A percentile compares a stretch with the other conserved stretches of the same genome.
These are phyloP conservation scores for Tolypocladium ovalisporum DNA, from an alignment of 2,329 filamentous ascomycete genomes.

Conservation along the genomic window DNA sequence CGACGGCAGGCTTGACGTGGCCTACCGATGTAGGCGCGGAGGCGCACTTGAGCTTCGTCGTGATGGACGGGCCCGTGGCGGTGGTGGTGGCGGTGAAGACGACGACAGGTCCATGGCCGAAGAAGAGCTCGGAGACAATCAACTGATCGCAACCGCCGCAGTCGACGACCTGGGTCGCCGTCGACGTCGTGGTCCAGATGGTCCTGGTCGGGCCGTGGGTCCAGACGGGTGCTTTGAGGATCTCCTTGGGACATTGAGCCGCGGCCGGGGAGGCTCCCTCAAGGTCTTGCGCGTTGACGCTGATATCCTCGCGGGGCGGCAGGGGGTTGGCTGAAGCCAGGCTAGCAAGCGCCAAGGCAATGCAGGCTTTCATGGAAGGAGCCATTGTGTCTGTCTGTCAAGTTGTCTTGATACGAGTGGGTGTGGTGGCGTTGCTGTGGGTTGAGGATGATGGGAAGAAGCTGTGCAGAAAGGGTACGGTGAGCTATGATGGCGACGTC, in stretches of 20 bases:
- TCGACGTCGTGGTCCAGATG: constrained; percentile 14
- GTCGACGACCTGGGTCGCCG: constrained; percentile 10
- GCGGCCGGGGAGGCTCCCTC: no score
- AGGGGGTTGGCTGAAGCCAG: constrained; percentile 2
- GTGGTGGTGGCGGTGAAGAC: constrained; percentile 12
- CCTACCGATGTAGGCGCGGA: not conserved
- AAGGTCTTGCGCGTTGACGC: not conserved
- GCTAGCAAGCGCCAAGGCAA: constrained; percentile 1
- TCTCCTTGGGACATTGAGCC: constrained; percentile 5
- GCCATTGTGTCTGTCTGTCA: not conserved
- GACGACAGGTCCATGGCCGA: constrained; percentile 11
- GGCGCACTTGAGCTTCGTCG: constrained; percentile 6
- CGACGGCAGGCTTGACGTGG: not conserved
- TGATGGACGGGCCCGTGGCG: constrained; percentile 3
- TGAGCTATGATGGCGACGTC: not conserved
- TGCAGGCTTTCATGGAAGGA: not conserved
- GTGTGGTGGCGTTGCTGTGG: not conserved
- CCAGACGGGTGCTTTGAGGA: constrained; percentile 2
- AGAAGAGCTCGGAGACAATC: not conserved
- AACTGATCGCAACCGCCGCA: constrained; percentile 14
- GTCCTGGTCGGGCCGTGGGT: constrained; percentile 12
- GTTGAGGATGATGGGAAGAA: not conserved
- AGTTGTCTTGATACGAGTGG: not conserved
- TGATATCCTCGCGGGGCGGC: not conserved
- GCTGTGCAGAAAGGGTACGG: not conserved